phyloP scores from a whole-genome alignment of 352 stramenopile species.

The Phytophthora chlamydospora region DNA sequence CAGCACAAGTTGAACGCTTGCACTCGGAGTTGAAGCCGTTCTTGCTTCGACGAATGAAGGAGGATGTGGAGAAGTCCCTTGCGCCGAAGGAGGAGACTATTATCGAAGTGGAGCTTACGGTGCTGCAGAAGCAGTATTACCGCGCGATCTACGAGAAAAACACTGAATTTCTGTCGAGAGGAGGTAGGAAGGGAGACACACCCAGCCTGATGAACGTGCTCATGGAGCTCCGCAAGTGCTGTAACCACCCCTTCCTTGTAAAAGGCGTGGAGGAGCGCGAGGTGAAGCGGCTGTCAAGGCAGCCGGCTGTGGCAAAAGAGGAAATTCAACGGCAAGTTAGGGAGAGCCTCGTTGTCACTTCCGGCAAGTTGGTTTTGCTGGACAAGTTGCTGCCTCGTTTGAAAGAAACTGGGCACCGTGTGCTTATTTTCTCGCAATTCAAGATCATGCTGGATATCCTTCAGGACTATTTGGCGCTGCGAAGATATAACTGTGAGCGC shows the following conservation, averaged over 20 bases:
- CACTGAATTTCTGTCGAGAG: constrained; percentile 88
- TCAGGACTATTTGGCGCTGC: constrained; percentile 96
- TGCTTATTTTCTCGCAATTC: constrained; percentile 99
- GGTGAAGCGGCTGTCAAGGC: constrained; percentile 60
- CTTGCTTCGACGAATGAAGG: constrained; percentile 88
- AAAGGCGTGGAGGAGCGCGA: constrained; percentile 89
- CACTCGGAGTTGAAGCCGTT: constrained; percentile 87
- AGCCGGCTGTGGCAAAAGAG: constrained; percentile 53
- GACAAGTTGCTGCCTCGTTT: constrained; percentile 98
- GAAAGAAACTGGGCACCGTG: constrained; percentile 94
- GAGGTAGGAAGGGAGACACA: constrained; percentile 68
- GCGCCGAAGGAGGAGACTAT: constrained; percentile 91
- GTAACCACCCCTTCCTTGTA: constrained; percentile 94
- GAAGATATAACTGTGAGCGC: constrained; percentile 94
- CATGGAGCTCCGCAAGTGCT: constrained; percentile 96
- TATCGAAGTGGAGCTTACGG: constrained; percentile 91
- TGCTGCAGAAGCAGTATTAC: constrained; percentile 93
- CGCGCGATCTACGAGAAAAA: constrained; percentile 94
- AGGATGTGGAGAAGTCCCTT: constrained; percentile 90
- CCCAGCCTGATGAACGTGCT: constrained; percentile 92
- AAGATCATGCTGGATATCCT: constrained; percentile 99
- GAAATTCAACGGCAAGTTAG: constrained; percentile 65
- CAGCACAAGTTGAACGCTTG: constrained; percentile 88
- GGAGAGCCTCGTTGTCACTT: constrained; percentile 94
- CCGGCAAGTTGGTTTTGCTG: constrained; percentile 98